Evolutionary conservation across 2,329 filamentous ascomycete species (phyloP).

Genomic region (Penicillium griseofulvum): DNA sequence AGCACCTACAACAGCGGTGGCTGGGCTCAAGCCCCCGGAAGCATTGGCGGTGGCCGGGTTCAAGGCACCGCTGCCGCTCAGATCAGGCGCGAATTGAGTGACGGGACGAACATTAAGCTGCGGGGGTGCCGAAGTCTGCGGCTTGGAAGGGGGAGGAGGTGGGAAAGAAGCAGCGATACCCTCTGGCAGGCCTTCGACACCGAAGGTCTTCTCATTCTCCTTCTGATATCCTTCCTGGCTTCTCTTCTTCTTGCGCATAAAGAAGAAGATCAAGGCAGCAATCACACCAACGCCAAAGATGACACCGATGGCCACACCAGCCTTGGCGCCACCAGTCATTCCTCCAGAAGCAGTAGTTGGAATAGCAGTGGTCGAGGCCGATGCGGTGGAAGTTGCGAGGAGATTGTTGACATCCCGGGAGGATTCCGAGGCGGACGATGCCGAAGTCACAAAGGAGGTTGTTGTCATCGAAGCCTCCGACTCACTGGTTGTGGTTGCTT

Average conservation of each 20-base stretch:
- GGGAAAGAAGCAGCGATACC: slow-evolving; percentile 32
- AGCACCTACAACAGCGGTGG: slow-evolving; percentile 21
- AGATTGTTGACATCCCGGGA: slow-evolving; percentile 12
- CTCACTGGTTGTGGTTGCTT: background rate
- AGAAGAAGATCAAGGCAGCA: slow-evolving; percentile 66
- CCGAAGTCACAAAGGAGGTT: slow-evolving; percentile 22
- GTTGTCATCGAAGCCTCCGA: background rate
- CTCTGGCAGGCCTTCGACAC: slow-evolving; percentile 27
- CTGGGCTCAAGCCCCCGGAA: background rate
- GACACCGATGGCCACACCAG: slow-evolving; percentile 81
- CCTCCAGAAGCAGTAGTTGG: slow-evolving; percentile 30
- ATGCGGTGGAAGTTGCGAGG: slow-evolving; percentile 18
- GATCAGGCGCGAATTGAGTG: slow-evolving; percentile 75
- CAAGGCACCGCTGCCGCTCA: slow-evolving; percentile 37
- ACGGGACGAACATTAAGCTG: slow-evolving; percentile 80
- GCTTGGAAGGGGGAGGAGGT: slow-evolving; percentile 33
- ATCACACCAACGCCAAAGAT: slow-evolving; percentile 66
- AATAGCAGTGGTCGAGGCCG: slow-evolving; percentile 26
- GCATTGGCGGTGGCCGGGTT: slow-evolving; percentile 13
- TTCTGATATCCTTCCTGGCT: slow-evolving; percentile 47
- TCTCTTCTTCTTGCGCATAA: slow-evolving; percentile 70
- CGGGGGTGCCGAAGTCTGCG: slow-evolving; percentile 59
- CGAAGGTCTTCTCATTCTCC: slow-evolving; percentile 64
- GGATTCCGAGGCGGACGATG: slow-evolving; percentile 18
- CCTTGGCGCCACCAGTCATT: slow-evolving; percentile 57